Evolutionary conservation across 129 eudicot genomes (phyloP).

Genomic region (Helianthus annuus): DNA sequence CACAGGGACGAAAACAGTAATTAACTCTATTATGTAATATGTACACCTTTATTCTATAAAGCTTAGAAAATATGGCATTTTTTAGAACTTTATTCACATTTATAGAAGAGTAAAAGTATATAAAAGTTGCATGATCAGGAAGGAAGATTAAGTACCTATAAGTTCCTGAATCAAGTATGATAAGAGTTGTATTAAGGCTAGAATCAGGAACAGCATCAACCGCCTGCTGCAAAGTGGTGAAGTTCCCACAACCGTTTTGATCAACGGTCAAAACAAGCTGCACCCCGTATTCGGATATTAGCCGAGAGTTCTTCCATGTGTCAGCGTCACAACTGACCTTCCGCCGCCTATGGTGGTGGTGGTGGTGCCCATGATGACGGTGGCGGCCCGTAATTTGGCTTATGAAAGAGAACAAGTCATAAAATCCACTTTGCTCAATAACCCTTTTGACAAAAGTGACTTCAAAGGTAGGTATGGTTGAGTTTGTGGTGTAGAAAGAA

Average conservation of each 20-base stretch:
- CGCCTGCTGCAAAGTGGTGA: conserved; percentile 78
- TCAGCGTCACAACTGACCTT: conserved; percentile 37
- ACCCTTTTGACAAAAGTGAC: conserved; percentile 31
- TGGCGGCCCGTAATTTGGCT: not conserved
- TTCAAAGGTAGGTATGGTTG: conserved; percentile 21
- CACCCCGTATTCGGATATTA: conserved; percentile 45
- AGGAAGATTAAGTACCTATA: conserved; percentile 50
- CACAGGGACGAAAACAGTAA: too few species aligned
- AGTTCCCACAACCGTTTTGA: conserved; percentile 71
- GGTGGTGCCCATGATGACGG: conserved; percentile 32
- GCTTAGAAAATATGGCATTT: not conserved
- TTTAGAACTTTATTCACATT: not conserved
- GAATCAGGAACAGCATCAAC: conserved; percentile 75
- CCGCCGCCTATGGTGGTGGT: conserved; percentile 30
- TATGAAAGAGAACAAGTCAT: conserved; percentile 28
- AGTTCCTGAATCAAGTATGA: conserved; percentile 70
- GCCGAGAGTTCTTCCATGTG: conserved; percentile 68
- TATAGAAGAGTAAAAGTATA: not conserved
- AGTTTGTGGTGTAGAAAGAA: conserved; percentile 29
- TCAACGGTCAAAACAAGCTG: conserved; percentile 61
- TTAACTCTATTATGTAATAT: not conserved
- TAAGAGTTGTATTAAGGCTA: conserved; percentile 54
- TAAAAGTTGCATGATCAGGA: not conserved
- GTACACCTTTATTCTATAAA: not conserved
- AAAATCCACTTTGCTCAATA: conserved; percentile 33